Base-by-base conservation (phyloP, 139 green algal species). In the Closterium sp. region DNA sequence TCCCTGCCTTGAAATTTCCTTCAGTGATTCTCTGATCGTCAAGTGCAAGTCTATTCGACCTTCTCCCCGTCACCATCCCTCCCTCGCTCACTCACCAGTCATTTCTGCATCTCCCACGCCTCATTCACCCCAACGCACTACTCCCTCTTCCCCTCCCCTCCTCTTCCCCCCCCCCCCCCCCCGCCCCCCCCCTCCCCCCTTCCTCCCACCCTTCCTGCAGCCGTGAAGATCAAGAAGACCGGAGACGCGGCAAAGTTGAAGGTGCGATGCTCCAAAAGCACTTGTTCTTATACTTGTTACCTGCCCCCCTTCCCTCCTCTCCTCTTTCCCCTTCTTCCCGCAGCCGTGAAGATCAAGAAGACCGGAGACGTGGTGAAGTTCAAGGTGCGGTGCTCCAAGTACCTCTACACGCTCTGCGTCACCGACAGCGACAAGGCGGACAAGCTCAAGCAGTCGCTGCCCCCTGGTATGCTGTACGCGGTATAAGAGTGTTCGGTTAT, bases 381-480 rank as follows among this genome's bases (percentile, higher is more conserved):
- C 97, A 99, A 99, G 97, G 98, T 99, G 87, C 96, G 98, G 17
- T 99, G 98, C 98, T 97, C 93, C 79, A 97, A 97, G 93, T 99
- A 99, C 97, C 96, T 99, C 84, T 99, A 99, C 97, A 99, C 98
- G 21, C 96, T 99, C 34, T 98, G 96, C 89, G 98, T 99, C 27
- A 96, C 96, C 22, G 98, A 99, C 95, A 94, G 95, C 32, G 98
- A 99, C 96, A 99, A 99, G 96, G 98, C 98, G 42, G 97, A 99
- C 94, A 99, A 99, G 97, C 97, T 99, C 3, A 99, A 99, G 97
- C 98, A 99, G 96, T 99, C 98, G 31, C 97, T 99, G 94, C 98
- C 98, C 30, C 98, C 98, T 85, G 97, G 97, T 97, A 38, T 31
- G 27, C 70, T 87, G 28, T 87, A 87, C 6, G 79, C 79, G 27